phyloP scores from a whole-genome alignment of 164 flowering plant species.

The Magnolia kwangsiensis region DNA sequence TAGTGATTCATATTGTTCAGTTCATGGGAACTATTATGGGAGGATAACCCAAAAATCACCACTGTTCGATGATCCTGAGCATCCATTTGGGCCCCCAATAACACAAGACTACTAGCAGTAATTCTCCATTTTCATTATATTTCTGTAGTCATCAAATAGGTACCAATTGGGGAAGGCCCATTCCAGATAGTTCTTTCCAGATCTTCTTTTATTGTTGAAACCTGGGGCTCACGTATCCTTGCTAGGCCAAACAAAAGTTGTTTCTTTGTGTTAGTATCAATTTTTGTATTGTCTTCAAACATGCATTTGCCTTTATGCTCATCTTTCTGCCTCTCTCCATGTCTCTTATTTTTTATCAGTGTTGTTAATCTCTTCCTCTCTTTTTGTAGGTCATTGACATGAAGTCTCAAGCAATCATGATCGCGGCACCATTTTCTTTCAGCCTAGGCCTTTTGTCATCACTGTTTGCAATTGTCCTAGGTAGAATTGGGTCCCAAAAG shows the following conservation, averaged over 20 bases:
- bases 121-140: no score
- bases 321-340: neutral
- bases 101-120: no score
- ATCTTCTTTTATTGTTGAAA: no score
- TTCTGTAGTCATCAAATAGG: no score
- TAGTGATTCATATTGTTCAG: no score
- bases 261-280: neutral
- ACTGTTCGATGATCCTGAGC: no score
- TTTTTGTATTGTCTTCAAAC: neutral
- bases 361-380: neutral
- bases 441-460: conserved; percentile 72
- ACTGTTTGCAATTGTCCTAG: conserved; percentile 59
- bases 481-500: conserved; percentile 31
- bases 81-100: no score
- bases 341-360: neutral
- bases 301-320: neutral
- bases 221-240: neutral
- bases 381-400: conserved; percentile 50
- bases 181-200: neutral
- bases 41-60: no score
- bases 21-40: no score
- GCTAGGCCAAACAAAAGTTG: neutral
- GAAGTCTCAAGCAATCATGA: conserved; percentile 56
- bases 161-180: neutral
- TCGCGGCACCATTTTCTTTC: conserved; percentile 82